These are phyloP conservation scores for Arbutus unedo DNA, from an alignment of 148 eudicot species.

Conservation along the genomic window DNA sequence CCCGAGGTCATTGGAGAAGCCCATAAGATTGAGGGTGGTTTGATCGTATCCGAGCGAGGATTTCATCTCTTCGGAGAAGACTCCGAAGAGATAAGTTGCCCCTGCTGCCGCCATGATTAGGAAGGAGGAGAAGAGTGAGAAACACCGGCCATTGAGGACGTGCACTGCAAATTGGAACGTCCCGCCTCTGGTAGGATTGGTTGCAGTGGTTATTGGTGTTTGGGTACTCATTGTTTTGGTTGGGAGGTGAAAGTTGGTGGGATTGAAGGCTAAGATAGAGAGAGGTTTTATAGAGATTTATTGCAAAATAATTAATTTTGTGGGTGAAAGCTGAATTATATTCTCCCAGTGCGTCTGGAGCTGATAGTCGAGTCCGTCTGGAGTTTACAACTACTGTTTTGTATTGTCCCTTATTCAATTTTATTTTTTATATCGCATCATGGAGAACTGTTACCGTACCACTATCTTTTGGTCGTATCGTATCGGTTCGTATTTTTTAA, in stretches of 20 bases:
- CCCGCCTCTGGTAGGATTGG: neutral
- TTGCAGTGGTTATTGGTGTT: neutral
- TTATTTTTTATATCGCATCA: too few relatives aligned
- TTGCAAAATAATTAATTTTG: too few relatives aligned
- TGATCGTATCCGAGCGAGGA: slow-evolving; percentile 18
- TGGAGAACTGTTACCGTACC: too few relatives aligned
- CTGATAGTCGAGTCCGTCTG: too few relatives aligned
- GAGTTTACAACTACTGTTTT: too few relatives aligned
- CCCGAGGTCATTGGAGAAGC: slow-evolving; percentile 21
- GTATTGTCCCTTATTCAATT: too few relatives aligned
- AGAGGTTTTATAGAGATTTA: too few relatives aligned
- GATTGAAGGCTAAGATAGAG: too few relatives aligned
- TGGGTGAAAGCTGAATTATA: too few relatives aligned
- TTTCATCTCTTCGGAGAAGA: slow-evolving; percentile 20
- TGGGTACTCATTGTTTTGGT: neutral
- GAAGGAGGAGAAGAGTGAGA: slow-evolving; percentile 21
- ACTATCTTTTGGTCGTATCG: too few relatives aligned
- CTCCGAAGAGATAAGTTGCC: slow-evolving; percentile 18
- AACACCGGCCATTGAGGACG: slow-evolving; percentile 16
- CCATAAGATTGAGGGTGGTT: slow-evolving; percentile 20
- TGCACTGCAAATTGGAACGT: neutral
- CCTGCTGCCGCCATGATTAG: slow-evolving; percentile 23
- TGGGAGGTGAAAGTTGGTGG: neutral
- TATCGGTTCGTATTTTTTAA: too few relatives aligned
- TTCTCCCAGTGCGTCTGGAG: too few relatives aligned